phyloP scores from a whole-genome alignment of 1,139 yeast species.

The Magnusiomyces tetraspermus region DNA sequence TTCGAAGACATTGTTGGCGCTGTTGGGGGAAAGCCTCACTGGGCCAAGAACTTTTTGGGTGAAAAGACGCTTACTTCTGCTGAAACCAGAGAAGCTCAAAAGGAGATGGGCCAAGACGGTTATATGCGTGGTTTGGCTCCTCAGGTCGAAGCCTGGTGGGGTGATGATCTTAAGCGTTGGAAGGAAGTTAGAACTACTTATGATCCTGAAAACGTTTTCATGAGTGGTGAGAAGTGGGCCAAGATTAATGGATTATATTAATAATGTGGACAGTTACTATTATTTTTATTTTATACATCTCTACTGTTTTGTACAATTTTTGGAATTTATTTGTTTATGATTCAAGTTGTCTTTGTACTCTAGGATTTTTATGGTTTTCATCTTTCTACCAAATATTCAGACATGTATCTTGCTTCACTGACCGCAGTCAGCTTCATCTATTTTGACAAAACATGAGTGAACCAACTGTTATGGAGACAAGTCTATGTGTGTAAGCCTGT shows the following conservation, averaged over 20 bases:
- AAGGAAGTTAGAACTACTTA: conserved; percentile 51
- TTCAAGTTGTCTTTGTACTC: no score
- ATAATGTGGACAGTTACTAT: no score
- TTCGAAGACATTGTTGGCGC: conserved; percentile 70
- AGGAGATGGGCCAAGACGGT: conserved; percentile 39
- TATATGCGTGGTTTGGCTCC: conserved; percentile 74
- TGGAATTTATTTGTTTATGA: no score
- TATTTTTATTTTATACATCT: no score
- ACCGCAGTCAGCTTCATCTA: no score
- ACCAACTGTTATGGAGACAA: no score
- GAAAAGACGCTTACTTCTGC: not conserved
- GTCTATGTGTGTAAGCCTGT: no score
- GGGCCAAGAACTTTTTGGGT: conserved; percentile 98
- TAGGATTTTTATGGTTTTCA: no score
- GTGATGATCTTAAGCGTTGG: conserved; percentile 53
- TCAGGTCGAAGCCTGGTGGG: conserved; percentile 70
- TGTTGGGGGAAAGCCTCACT: conserved; percentile 91
- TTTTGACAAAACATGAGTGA: no score
- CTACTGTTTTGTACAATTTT: no score
- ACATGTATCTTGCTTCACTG: no score
- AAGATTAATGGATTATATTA: conserved; percentile 63
- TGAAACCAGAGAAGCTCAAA: conserved; percentile 3
- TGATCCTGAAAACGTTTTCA: conserved; percentile 77
- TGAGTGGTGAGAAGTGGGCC: conserved; percentile 73
- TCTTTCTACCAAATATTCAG: no score